These are phyloP conservation scores for Exophiala sideris DNA, from an alignment of 2,329 filamentous ascomycete species.

Conservation along the genomic window DNA sequence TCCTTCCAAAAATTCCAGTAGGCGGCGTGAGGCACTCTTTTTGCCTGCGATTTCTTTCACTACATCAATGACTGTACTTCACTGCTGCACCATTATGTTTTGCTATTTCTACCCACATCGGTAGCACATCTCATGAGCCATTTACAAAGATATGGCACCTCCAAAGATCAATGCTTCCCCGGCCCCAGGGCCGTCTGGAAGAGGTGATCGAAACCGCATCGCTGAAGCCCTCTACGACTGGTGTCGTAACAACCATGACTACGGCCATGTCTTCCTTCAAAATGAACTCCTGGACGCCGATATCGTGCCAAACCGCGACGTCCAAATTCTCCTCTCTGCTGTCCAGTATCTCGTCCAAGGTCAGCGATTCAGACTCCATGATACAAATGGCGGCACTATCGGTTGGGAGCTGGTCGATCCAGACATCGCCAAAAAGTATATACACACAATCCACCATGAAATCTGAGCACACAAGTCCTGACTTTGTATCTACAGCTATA, in stretches of 20 bases:
- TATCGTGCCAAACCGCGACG: slow-evolving; percentile 43
- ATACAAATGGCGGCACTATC: slow-evolving; percentile 38
- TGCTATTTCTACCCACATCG: slow-evolving; percentile 25
- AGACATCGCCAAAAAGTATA: slow-evolving; percentile 49
- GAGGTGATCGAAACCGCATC: slow-evolving; percentile 32
- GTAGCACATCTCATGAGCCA: slow-evolving; percentile 22
- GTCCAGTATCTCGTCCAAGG: slow-evolving; percentile 45
- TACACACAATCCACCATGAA: slow-evolving; percentile 3
- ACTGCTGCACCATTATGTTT: slow-evolving; percentile 25
- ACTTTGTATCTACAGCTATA: slow-evolving; percentile 28
- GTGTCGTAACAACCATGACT: slow-evolving; percentile 39
- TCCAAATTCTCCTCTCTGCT: slow-evolving; percentile 42
- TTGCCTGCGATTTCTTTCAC: not conserved
- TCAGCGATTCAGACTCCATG: slow-evolving; percentile 45
- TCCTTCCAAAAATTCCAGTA: not conserved
- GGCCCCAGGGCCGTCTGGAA: slow-evolving; percentile 33
- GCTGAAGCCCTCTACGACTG: slow-evolving; percentile 45
- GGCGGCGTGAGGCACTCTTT: slow-evolving; percentile 12
- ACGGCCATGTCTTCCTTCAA: slow-evolving; percentile 46
- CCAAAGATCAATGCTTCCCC: slow-evolving; percentile 25
- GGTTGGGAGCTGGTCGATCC: slow-evolving; percentile 49
- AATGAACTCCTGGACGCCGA: slow-evolving; percentile 43
- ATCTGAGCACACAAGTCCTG: slow-evolving; percentile 7
- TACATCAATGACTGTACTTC: slow-evolving; percentile 6
- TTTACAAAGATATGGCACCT: slow-evolving; percentile 22